Evolutionary conservation across 768 basidiomycete genomes (phyloP).

Genomic region (Pleurotus cornucopiae): DNA sequence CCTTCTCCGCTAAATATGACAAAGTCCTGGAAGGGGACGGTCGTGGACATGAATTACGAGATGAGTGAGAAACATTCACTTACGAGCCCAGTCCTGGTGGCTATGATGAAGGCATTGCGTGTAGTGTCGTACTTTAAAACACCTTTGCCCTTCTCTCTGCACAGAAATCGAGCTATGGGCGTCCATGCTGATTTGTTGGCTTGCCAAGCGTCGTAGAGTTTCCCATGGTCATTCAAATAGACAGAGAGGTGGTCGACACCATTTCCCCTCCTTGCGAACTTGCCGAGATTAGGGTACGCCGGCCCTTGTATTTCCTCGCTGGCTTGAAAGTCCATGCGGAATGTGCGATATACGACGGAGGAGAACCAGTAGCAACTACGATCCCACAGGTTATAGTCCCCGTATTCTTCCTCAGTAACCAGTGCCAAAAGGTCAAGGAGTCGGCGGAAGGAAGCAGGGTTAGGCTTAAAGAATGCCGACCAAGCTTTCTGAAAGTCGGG

Average conservation of each 20-base stretch:
- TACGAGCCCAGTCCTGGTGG: background rate
- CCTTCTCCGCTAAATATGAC: constrained; percentile 4
- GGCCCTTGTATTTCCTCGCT: background rate
- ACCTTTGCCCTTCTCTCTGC: constrained; percentile 7
- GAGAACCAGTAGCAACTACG: constrained; percentile 8
- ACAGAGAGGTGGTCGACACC: background rate
- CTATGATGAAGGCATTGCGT: background rate
- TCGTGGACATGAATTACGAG: background rate
- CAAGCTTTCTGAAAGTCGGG: background rate
- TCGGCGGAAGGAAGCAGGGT: background rate
- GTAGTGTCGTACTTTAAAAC: background rate
- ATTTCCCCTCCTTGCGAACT: constrained; percentile 3
- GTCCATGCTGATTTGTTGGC: constrained; percentile 4
- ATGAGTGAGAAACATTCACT: background rate
- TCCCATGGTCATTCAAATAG: background rate
- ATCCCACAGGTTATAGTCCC: constrained; percentile 5
- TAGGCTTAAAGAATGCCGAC: background rate
- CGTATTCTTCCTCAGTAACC: constrained; percentile 2
- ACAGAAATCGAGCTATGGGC: background rate
- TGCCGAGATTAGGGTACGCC: background rate
- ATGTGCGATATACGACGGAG: constrained; percentile 4
- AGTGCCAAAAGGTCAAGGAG: constrained; percentile 1
- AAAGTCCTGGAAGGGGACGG: background rate
- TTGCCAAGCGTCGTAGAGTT: constrained; percentile 5
- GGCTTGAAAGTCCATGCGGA: background rate